A percentile compares a stretch with the other conserved stretches of the same genome.
These are phyloP conservation scores for Iris macrosiphon DNA, from an alignment of 106 monocot genomes.

Conservation along the genomic window DNA sequence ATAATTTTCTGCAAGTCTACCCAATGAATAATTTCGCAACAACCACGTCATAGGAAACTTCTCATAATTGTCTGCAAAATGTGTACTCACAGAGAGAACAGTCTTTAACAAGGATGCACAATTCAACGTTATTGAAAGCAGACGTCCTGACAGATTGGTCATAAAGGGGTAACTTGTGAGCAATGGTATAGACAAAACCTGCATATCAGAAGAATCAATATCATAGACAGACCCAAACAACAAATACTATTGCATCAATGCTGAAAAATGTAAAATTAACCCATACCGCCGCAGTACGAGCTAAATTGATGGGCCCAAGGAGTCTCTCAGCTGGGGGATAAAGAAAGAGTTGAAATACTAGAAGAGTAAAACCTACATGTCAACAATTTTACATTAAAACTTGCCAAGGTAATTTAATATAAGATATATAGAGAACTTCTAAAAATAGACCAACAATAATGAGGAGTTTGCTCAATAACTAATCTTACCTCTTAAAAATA, in stretches of 20 bases:
- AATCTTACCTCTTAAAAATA: too few species aligned
- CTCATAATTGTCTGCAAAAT: too few species aligned
- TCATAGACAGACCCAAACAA: too few species aligned
- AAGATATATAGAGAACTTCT: too few species aligned
- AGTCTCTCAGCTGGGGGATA: conserved; percentile 45
- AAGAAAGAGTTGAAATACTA: conserved; percentile 49
- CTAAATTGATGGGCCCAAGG: conserved; percentile 42
- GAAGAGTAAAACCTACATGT: conserved; percentile 48
- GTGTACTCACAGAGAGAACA: conserved; percentile 58
- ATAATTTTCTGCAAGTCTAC: too few species aligned
- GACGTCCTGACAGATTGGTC: conserved; percentile 46
- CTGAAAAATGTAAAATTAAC: conserved; percentile 2
- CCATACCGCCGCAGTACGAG: conserved; percentile 44
- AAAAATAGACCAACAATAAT: too few species aligned
- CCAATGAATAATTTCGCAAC: conserved; percentile 1
- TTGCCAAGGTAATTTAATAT: too few species aligned
- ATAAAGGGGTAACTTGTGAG: conserved; percentile 48
- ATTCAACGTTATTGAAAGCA: conserved; percentile 33
- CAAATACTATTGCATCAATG: too few species aligned
- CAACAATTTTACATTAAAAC: too few species aligned
- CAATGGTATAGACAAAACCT: conserved; percentile 48
- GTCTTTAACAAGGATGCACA: conserved; percentile 67
- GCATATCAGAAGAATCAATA: conserved; percentile 20
- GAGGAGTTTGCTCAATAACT: too few species aligned
- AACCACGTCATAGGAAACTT: neutral